These are phyloP conservation scores for Cymodocea nodosa DNA, from an alignment of 116 monocot genomes.

Conservation along the genomic window DNA sequence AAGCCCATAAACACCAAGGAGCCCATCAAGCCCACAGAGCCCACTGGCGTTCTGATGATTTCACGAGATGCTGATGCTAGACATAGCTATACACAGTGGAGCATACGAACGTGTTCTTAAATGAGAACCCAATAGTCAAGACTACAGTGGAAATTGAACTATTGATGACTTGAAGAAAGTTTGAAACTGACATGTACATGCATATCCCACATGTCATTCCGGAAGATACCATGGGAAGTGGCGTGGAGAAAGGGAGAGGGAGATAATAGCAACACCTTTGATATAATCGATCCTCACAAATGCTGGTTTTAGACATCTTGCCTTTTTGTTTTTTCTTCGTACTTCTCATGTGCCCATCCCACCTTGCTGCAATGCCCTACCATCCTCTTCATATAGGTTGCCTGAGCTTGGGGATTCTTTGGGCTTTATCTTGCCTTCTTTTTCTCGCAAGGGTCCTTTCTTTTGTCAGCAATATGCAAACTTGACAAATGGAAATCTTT, in stretches of 20 bases:
- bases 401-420: not conserved
- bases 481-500: conserved; percentile 4
- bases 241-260: not conserved
- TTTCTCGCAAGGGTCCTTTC: conserved; percentile 2
- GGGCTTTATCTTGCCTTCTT: not conserved
- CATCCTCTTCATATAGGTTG: not conserved
- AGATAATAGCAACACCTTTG: not conserved
- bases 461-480: conserved; percentile 13
- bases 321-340: not conserved
- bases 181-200: too few relatives aligned
- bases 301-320: not conserved
- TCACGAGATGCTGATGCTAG: not conserved
- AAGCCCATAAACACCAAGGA: conserved; percentile 3
- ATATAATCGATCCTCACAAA: conserved; percentile 6
- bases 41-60: not conserved
- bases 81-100: not conserved
- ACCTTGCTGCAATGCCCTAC: not conserved
- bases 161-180: too few relatives aligned
- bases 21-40: conserved; percentile 3
- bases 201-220: not conserved
- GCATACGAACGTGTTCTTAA: not conserved
- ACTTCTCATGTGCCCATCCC: conserved; percentile 6
- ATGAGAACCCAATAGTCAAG: not conserved
- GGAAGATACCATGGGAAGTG: conserved; percentile 1
- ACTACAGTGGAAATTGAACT: not conserved